These are phyloP conservation scores for Pseudocercospora pini-densiflorae DNA, from an alignment of 2,329 filamentous ascomycete species.

Conservation along the genomic window DNA sequence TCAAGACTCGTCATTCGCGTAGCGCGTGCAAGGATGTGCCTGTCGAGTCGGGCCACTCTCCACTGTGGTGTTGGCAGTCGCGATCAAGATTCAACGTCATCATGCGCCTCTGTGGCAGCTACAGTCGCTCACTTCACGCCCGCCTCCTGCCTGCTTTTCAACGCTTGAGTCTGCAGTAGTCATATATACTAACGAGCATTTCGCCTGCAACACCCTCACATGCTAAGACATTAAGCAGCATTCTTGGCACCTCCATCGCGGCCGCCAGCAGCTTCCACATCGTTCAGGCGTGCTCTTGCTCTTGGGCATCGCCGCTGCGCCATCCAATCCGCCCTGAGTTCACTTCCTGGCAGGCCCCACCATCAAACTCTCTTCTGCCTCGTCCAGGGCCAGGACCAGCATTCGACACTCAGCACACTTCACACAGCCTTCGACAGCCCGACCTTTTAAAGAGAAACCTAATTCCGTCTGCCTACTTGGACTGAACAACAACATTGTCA, in stretches of 20 bases:
- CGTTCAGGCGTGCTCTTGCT: not conserved
- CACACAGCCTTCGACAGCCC: conserved; percentile 2
- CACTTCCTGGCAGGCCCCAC: conserved; percentile 7
- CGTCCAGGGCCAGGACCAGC: conserved; percentile 7
- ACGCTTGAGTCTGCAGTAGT: not conserved
- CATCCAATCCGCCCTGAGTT: not conserved
- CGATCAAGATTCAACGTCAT: conserved; percentile 4
- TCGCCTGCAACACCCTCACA: not conserved
- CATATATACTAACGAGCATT: not conserved
- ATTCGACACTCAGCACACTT: conserved; percentile 4
- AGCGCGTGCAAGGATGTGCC: conserved; percentile 5
- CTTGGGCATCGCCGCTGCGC: conserved; percentile 2
- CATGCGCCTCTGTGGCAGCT: not conserved
- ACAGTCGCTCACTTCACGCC: not conserved
- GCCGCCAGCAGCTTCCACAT: not conserved
- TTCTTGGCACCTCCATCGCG: not conserved
- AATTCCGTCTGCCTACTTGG: conserved; percentile 14
- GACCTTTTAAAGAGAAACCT: conserved; percentile 7
- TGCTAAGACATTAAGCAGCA: not conserved
- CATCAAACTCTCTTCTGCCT: conserved; percentile 9
- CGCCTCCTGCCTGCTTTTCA: not conserved
- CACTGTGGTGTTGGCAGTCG: not conserved
- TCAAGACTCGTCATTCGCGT: not conserved
- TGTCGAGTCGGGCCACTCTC: not conserved
- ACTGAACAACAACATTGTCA: not conserved